Conservation (phyloP, 257 asterid genomes). For the Haberlea rhodopensis region DNA sequence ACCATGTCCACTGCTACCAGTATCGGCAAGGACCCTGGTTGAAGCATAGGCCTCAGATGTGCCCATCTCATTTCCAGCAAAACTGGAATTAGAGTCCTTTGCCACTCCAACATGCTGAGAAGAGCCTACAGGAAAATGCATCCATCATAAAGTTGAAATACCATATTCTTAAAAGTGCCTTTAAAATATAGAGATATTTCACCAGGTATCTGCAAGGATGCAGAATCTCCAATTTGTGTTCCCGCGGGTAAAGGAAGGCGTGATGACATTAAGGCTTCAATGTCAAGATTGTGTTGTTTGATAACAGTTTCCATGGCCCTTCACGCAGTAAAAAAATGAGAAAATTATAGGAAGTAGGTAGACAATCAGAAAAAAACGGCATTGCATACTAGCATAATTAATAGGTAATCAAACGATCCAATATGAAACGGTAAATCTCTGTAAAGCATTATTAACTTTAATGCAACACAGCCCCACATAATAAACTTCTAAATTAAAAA, state of each 20-base stretch:
- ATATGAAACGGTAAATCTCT: not conserved
- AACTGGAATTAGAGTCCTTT: slow-evolving; percentile 54
- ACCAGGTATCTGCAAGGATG: slow-evolving; percentile 78
- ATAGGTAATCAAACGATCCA: not conserved
- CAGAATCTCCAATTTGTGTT: slow-evolving; percentile 72
- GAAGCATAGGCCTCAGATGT: slow-evolving; percentile 59
- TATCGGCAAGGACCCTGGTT: slow-evolving; percentile 48
- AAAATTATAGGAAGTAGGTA: slow-evolving; percentile 6
- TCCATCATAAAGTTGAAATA: slow-evolving; percentile 15
- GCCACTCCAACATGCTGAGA: slow-evolving; percentile 52
- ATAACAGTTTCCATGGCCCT: slow-evolving; percentile 99
- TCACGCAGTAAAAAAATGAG: slow-evolving; percentile 28
- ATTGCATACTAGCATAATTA: slow-evolving; percentile 6
- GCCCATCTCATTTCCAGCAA: slow-evolving; percentile 61
- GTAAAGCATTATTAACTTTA: not conserved
- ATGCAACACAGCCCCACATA: not conserved
- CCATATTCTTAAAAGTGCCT: slow-evolving; percentile 3
- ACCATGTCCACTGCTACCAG: slow-evolving; percentile 64
- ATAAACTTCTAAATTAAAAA: too few relatives aligned
- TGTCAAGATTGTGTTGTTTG: slow-evolving; percentile 88
- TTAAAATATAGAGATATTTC: slow-evolving; percentile 14
- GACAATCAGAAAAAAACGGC: slow-evolving; percentile 14
- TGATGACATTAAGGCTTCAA: slow-evolving; percentile 81
- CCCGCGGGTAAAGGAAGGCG: slow-evolving; percentile 74
- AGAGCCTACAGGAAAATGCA: slow-evolving; percentile 47